phyloP scores from a whole-genome alignment of 805 yeast species.

The Sungouiella blattae region DNA sequence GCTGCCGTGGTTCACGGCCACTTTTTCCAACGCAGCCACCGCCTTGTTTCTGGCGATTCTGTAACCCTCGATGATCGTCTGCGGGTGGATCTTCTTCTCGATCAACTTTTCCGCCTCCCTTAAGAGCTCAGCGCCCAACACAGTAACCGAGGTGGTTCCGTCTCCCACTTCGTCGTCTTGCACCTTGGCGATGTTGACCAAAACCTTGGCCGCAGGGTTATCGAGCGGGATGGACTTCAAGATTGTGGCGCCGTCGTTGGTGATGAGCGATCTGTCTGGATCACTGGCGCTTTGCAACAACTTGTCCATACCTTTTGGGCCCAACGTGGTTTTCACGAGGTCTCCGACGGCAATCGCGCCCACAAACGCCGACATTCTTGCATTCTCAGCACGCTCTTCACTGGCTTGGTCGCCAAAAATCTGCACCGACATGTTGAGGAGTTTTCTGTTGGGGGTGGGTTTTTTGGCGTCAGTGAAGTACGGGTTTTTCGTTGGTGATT shows the following conservation, averaged over 20 bases:
- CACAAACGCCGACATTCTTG: conserved; percentile 93
- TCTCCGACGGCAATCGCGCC: conserved; percentile 99
- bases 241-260: conserved; percentile 98
- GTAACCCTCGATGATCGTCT: conserved; percentile 93
- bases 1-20: conserved; percentile 70
- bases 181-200: conserved; percentile 91
- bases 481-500: conserved; percentile 1
- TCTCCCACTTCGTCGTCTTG: conserved; percentile 99
- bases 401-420: conserved; percentile 96
- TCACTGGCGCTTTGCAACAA: conserved; percentile 82
- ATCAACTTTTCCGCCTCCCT: conserved; percentile 93
- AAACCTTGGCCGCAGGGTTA: conserved; percentile 94
- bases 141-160: conserved; percentile 96
- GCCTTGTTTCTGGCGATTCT: conserved; percentile 89
- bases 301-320: conserved; percentile 99
- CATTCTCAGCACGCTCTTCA: conserved; percentile 97
- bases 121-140: conserved; percentile 82
- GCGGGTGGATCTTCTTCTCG: conserved; percentile 94
- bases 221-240: conserved; percentile 90
- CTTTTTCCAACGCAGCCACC: conserved; percentile 66
- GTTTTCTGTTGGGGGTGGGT: no score
- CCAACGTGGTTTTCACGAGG: conserved; percentile 87
- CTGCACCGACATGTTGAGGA: conserved; percentile 63
- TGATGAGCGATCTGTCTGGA: conserved; percentile 66
- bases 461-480: no score